These are phyloP conservation scores for Dactylella cylindrospora DNA, from an alignment of 2,329 filamentous ascomycete species.

Conservation along the genomic window DNA sequence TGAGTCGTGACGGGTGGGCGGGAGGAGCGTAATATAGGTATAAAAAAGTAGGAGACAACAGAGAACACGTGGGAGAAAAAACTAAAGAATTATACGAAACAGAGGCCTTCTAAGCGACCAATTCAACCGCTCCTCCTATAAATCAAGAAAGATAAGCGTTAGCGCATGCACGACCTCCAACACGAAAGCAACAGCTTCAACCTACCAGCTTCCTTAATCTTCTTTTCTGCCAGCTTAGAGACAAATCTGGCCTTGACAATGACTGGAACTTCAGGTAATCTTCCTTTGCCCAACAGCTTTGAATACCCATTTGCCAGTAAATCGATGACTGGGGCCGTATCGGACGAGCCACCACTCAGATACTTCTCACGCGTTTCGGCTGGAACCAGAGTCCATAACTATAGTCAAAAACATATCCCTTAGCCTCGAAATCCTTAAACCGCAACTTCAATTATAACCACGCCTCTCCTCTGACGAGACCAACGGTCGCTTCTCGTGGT, in stretches of 20 bases:
- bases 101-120: slow-evolving; percentile 21
- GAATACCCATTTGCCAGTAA: slow-evolving; percentile 96
- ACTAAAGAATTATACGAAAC: no score
- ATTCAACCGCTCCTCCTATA: slow-evolving; percentile 30
- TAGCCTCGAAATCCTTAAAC: slow-evolving; percentile 7
- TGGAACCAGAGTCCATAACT: slow-evolving; percentile 96
- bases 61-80: slow-evolving; percentile 1
- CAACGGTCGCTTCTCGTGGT: no score
- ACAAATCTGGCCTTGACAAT: slow-evolving; percentile 95
- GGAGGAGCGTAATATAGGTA: slow-evolving; percentile 3
- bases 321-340: slow-evolving; percentile 96
- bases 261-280: slow-evolving; percentile 86
- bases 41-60: slow-evolving; percentile 6
- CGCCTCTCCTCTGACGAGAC: no score
- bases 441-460: no score
- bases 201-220: slow-evolving; percentile 91
- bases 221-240: slow-evolving; percentile 93
- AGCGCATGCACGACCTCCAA: not conserved
- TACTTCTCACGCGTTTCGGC: slow-evolving; percentile 91
- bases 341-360: slow-evolving; percentile 71
- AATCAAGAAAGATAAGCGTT: not conserved
- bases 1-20: not conserved
- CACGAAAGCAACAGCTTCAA: not conserved
- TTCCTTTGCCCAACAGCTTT: slow-evolving; percentile 98
- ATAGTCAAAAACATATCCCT: slow-evolving; percentile 44